A percentile compares a stretch with the other conserved stretches of the same genome.
Evolutionary conservation across 805 yeast genomes (phyloP).

Genomic region (Barnettozyma sucrosica): DNA sequence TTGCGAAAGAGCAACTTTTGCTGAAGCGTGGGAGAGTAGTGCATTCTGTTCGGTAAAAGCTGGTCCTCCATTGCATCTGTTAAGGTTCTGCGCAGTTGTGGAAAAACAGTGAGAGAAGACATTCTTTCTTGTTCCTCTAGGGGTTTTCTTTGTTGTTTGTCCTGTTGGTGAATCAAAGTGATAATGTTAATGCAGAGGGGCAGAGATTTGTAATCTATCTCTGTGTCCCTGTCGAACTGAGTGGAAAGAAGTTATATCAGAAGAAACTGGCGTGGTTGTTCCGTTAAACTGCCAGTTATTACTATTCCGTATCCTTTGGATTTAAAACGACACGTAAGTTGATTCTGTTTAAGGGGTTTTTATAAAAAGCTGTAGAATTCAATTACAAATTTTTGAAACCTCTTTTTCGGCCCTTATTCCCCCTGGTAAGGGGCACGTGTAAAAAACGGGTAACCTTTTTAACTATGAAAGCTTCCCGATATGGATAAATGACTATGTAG

Average conservation of each 20-base stretch:
- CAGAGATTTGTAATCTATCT: conserved; percentile 2
- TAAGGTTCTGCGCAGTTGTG: conserved; percentile 44
- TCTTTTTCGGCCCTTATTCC: neutral
- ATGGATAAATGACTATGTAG: neutral
- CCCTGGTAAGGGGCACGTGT: neutral
- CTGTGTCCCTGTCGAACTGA: neutral
- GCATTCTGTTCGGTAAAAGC: neutral
- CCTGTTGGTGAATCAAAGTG: conserved; percentile 1
- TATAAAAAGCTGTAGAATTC: neutral
- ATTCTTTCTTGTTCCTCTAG: conserved; percentile 19
- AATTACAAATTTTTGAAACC: neutral
- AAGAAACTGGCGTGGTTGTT: neutral
- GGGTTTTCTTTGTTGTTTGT: neutral
- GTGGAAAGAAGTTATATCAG: neutral
- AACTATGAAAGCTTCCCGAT: neutral
- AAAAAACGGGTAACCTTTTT: neutral
- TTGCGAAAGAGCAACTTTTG: conserved; percentile 19
- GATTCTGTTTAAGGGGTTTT: neutral
- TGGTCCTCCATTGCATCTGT: conserved; percentile 54
- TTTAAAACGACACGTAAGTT: neutral
- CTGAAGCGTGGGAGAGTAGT: conserved; percentile 11
- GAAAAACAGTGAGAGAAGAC: conserved; percentile 46
- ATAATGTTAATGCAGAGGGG: neutral
- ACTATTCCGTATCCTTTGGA: neutral
- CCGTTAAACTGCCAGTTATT: neutral